Conservation (phyloP, 345 rosid species). For the Rhizophora apiculata region DNA sequence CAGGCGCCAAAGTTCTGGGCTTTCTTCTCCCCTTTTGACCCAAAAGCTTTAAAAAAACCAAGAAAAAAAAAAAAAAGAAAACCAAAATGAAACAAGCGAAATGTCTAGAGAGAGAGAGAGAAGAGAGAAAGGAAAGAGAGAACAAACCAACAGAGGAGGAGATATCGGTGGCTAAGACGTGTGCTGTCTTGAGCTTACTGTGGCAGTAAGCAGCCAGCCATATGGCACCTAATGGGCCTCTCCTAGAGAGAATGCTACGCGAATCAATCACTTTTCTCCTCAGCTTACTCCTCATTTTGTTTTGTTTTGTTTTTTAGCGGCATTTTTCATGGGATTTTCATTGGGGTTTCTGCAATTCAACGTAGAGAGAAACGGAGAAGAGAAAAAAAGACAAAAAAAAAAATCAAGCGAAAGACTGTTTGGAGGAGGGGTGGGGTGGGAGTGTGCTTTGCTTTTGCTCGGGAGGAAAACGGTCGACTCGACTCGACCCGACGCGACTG, state of each 20-base stretch:
- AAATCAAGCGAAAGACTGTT: too few species aligned
- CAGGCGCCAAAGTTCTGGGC: background rate
- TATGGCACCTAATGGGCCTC: slow-evolving; percentile 63
- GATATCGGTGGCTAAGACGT: slow-evolving; percentile 63
- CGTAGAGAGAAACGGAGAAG: background rate
- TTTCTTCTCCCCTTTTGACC: background rate
- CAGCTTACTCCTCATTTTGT: background rate
- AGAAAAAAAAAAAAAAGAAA: background rate
- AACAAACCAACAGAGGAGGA: slow-evolving; percentile 73
- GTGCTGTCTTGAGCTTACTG: slow-evolving; percentile 71
- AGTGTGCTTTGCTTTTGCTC: background rate
- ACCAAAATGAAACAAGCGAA: background rate
- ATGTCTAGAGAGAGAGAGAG: slow-evolving; percentile 4
- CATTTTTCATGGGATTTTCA: background rate
- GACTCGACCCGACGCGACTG: too few species aligned
- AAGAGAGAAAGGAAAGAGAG: slow-evolving; percentile 22
- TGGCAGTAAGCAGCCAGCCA: slow-evolving; percentile 86
- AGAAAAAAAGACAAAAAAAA: background rate
- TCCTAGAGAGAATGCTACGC: slow-evolving; percentile 47
- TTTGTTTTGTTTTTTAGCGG: background rate
- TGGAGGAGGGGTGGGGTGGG: too few species aligned
- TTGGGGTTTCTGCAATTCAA: slow-evolving; percentile 2
- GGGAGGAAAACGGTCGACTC: slow-evolving; percentile 21
- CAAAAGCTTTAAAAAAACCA: background rate
- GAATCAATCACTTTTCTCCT: slow-evolving; percentile 54